phyloP scores from a whole-genome alignment of 164 flowering plant species.

The Paratinospora sagittata region DNA sequence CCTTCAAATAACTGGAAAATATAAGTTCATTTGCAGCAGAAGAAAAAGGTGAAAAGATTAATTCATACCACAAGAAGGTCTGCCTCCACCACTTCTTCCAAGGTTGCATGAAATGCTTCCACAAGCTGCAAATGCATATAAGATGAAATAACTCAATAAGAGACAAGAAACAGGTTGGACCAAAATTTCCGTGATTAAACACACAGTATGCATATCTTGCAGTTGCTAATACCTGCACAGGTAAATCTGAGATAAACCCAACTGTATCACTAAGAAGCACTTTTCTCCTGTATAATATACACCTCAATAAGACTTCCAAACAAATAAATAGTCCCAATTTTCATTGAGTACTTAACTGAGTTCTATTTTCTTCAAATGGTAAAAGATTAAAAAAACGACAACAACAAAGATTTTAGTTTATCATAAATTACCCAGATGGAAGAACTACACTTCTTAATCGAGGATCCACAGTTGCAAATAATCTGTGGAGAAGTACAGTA shows the following conservation, averaged over 20 bases:
- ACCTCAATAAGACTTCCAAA: slow-evolving; percentile 4
- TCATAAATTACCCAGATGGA: slow-evolving; percentile 80
- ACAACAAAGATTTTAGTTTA: background rate
- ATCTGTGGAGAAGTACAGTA: slow-evolving; percentile 46
- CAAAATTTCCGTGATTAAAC: background rate
- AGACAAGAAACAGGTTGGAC: no score
- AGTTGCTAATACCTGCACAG: slow-evolving; percentile 65
- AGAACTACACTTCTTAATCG: slow-evolving; percentile 67
- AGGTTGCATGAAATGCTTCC: slow-evolving; percentile 94
- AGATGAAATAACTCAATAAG: background rate
- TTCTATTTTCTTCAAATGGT: no score
- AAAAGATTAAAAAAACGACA: no score
- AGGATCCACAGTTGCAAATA: slow-evolving; percentile 97
- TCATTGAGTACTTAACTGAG: no score
- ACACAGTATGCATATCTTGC: background rate
- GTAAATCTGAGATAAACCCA: slow-evolving; percentile 95
- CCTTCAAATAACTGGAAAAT: background rate
- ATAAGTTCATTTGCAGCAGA: background rate
- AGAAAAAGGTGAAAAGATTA: background rate
- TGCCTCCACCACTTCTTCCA: slow-evolving; percentile 97
- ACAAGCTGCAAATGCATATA: slow-evolving; percentile 49
- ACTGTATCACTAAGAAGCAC: slow-evolving; percentile 94
- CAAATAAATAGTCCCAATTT: background rate
- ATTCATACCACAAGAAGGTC: slow-evolving; percentile 86
- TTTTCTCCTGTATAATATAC: slow-evolving; percentile 56